Base-by-base conservation (phyloP, 805 yeast species). In the Myxozyma vanderwaltii region DNA sequence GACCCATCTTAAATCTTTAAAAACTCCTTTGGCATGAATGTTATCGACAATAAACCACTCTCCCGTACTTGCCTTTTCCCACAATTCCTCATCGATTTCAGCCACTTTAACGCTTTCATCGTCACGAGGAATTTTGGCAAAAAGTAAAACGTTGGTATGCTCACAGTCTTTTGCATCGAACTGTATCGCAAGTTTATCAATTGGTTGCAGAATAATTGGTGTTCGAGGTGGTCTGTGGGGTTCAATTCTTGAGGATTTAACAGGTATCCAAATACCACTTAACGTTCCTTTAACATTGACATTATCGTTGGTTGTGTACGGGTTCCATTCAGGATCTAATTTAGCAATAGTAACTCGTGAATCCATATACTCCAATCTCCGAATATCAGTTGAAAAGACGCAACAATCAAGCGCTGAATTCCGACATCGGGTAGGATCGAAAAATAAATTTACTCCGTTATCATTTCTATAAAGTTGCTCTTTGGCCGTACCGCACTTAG, bases 401-500 rank as follows among this genome's bases (percentile, higher is more conserved):
- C 36, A 15, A 5, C 40, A 17, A 19, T 55, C 59, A 2, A 35
- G 26, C 2, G 50, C 41, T 12, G 59, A 53, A 35, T 55, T 49
- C 15, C 54, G 31, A 33, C 51, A 41, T 8, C 59, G 43, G 10
- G 54, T 23, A 7, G 59, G 54, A 43, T 55, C 59, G 21, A 55
- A 50, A 27, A 55, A 55, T n/a, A 55, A 33, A n/a, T 17, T 40
- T 6, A 54, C 23, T 4, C 44, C 53, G 13, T 40, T 26, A 2
- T 41, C 43, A 12, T 48, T 36, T 26, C 29, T 41, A 21, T 55
- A 36, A 4, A 55, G 54, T 26, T 46, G 40, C 10, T 39, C 54
- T 27, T 35, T 55, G 5, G 59, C 59, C 3, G 54, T 55, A 3
- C 59, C 54, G 19, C 59, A 55, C 3, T 55, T 55, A 8, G 54